Evolutionary conservation across 306 rosid species (phyloP).

Genomic region (Aeschynomene evenia): DNA sequence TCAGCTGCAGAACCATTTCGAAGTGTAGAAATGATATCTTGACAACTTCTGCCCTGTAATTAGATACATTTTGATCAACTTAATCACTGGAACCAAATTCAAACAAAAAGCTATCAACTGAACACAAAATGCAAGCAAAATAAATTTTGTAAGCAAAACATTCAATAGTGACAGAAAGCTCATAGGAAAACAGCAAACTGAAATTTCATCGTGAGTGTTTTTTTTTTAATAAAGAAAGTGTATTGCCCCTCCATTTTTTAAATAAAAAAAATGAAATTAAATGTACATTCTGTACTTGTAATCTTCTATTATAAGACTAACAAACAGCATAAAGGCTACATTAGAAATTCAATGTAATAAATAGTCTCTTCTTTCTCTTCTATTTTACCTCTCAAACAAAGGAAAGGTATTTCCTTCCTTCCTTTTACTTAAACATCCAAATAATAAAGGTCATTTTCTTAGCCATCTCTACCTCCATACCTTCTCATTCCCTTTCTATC

Average conservation of each 20-base stretch:
- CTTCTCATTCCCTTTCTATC: background rate
- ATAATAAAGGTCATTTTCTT: no score
- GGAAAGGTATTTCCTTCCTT: background rate
- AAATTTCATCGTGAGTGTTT: slow-evolving; percentile 4
- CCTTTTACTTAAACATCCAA: background rate
- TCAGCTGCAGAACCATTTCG: slow-evolving; percentile 94
- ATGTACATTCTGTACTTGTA: background rate
- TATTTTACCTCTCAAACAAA: background rate
- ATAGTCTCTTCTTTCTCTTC: background rate
- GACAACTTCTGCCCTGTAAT: slow-evolving; percentile 66
- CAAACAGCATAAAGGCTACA: no score
- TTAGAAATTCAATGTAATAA: no score
- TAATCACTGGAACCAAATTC: background rate
- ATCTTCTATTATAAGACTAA: background rate
- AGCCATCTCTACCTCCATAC: background rate
- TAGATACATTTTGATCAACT: slow-evolving; percentile 30
- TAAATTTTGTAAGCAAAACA: slow-evolving; percentile 6
- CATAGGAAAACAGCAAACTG: background rate
- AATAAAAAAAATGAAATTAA: background rate
- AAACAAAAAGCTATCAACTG: background rate
- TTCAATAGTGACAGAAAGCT: slow-evolving; percentile 20
- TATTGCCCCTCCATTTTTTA: background rate
- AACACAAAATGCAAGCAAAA: slow-evolving; percentile 12
- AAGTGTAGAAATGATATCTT: slow-evolving; percentile 79
- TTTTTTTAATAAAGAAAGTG: background rate